These are phyloP conservation scores for Aspergillus carbonarius DNA, from an alignment of 2,329 filamentous ascomycete genomes.

Conservation along the genomic window DNA sequence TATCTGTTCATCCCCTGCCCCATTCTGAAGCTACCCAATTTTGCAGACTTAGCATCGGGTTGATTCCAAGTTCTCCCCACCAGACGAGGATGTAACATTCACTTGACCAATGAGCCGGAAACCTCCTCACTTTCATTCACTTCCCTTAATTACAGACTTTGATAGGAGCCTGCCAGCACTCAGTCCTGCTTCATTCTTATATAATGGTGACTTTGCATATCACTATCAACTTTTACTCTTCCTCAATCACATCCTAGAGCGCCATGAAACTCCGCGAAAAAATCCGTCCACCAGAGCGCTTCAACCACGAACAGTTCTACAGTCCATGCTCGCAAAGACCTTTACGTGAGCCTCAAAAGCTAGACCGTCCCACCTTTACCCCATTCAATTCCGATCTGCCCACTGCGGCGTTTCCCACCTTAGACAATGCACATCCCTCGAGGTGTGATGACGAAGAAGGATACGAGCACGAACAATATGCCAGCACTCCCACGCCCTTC, in stretches of 20 bases:
- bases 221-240: neutral
- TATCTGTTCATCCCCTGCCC: no score
- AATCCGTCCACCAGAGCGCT: conserved; percentile 31
- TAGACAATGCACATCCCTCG: conserved; percentile 22
- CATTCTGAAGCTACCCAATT: neutral
- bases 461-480: neutral
- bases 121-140: neutral
- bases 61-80: neutral
- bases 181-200: neutral
- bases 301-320: conserved; percentile 27
- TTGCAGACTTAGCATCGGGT: no score
- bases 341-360: conserved; percentile 14
- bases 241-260: neutral
- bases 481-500: neutral
- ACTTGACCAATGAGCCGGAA: neutral
- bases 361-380: conserved; percentile 18
- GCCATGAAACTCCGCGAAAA: conserved; percentile 35
- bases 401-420: conserved; percentile 45
- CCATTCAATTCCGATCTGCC: conserved; percentile 41
- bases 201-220: neutral
- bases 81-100: neutral
- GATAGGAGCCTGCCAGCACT: neutral
- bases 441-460: neutral
- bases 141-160: neutral
- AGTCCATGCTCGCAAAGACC: conserved; percentile 13